Base-by-base conservation (phyloP, 768 basidiomycete genomes). In the Stropharia rugosoannulata region DNA sequence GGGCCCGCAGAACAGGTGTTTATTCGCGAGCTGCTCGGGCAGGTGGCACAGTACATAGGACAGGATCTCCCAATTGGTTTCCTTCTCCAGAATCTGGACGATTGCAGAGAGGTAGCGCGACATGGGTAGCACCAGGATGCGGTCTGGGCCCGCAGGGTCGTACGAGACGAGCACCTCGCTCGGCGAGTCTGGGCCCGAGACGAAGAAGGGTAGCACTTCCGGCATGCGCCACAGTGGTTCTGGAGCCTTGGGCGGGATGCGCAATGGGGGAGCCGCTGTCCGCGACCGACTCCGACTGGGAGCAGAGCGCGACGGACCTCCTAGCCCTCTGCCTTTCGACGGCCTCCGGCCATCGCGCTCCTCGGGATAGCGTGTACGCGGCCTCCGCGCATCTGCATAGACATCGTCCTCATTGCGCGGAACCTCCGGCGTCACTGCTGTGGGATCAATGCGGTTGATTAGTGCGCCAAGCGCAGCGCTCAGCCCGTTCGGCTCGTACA, bases 1-100 rank as follows among this genome's bases (percentile, higher is more conserved):
- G 0, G 92, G 92, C 1, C 97, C 97, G 66, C 95, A 97, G 70
- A 97, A 95, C 50, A 98, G 79, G 64, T 98, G 94, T 69, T 98
- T 98, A 80, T 98, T 98, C 55, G 90, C 78, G 9, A 98, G 80
- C 66, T 98, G 95, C 8, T 85, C 79, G 1, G 97, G 95, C 0
- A 99, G 79, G 72, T 96, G 90, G 65, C 90, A 93, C 4, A 99
- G 78, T 4, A 95, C 77, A 64, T 97, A 98, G 2, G 94, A 93
- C 10, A 97, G 78, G 39, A 98, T 77, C 56, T 98, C 97, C 95
- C 96, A 98, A 58, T 87, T 91, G 44, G 77, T 81, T 63, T 95
- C 94, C 40, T 77, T 76, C 55, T 87, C 82, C 39, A 98, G 70
- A 57, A 97, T 79, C 2, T 73, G 74, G 49, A 85, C 73, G 44